These are phyloP conservation scores for Collybia mongolica DNA, from an alignment of 768 basidiomycete genomes.

Conservation along the genomic window DNA sequence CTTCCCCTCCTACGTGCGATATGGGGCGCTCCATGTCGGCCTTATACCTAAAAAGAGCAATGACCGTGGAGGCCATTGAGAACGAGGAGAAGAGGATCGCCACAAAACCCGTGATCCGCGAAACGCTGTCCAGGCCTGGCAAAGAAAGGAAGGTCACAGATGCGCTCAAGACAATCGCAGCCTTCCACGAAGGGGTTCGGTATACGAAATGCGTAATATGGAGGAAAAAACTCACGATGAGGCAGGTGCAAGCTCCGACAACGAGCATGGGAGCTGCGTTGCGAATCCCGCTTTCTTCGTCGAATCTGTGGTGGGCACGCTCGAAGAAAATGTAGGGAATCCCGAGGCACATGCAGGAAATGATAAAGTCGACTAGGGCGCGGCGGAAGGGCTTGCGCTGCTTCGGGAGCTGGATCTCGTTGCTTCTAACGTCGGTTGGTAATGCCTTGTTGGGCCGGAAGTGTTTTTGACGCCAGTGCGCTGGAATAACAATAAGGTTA, in stretches of 20 bases:
- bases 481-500: constrained; percentile 26
- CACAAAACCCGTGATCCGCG: constrained; percentile 64
- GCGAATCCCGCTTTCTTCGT: constrained; percentile 59
- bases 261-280: constrained; percentile 58
- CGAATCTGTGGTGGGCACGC: constrained; percentile 47
- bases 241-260: constrained; percentile 62
- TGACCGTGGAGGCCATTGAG: constrained; percentile 66
- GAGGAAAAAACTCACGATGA: constrained; percentile 48
- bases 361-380: constrained; percentile 52
- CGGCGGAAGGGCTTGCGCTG: constrained; percentile 43
- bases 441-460: constrained; percentile 70
- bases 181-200: constrained; percentile 38
- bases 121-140: constrained; percentile 65
- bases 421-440: constrained; percentile 45
- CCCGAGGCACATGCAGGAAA: constrained; percentile 69
- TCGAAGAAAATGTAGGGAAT: constrained; percentile 76
- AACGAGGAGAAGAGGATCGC: constrained; percentile 68
- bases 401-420: constrained; percentile 22
- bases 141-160: constrained; percentile 81
- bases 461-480: constrained; percentile 68
- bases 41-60: constrained; percentile 71
- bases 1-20: constrained; percentile 54
- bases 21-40: constrained; percentile 55
- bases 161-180: constrained; percentile 77
- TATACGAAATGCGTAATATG: constrained; percentile 11